Conservation (phyloP, 2,329 filamentous ascomycete genomes). For the Ceratocystis lukuohia region DNA sequence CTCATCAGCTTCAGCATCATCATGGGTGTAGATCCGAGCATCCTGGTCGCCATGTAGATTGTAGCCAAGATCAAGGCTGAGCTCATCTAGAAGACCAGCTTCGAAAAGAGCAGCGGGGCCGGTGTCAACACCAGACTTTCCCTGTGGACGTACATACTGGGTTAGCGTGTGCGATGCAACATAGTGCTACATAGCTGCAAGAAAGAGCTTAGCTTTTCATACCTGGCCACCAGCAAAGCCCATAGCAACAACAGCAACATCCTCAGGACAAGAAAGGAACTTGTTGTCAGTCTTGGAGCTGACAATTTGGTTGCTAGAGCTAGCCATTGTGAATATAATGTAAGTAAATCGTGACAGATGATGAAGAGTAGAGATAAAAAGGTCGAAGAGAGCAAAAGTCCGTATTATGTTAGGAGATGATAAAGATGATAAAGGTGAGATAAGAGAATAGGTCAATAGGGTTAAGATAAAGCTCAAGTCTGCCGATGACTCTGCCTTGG, state of each 20-base stretch:
- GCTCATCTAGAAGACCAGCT: constrained; percentile 69
- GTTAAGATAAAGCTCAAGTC: constrained; percentile 12
- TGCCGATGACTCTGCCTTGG: constrained; percentile 18
- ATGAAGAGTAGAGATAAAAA: neutral
- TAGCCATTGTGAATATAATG: constrained; percentile 13
- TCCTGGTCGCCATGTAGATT: constrained; percentile 69
- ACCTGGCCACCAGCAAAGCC: constrained; percentile 96
- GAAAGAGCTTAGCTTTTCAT: constrained; percentile 26
- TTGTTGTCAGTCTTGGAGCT: constrained; percentile 46
- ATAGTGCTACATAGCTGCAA: neutral
- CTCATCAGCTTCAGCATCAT: constrained; percentile 59
- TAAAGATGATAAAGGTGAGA: constrained; percentile 9
- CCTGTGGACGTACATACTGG: constrained; percentile 35
- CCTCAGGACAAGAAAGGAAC: constrained; percentile 65
- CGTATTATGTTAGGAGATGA: neutral
- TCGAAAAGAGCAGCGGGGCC: constrained; percentile 81
- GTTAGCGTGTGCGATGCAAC: constrained; percentile 16
- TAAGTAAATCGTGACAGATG: neutral
- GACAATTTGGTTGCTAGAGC: constrained; percentile 30
- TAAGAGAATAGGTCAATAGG: neutral
- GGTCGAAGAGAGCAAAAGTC: neutral
- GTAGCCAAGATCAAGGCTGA: constrained; percentile 77
- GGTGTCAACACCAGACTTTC: constrained; percentile 82
- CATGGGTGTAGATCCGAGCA: constrained; percentile 69
- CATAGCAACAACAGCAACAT: constrained; percentile 85